These are phyloP conservation scores for Polyporus arcularius DNA, from an alignment of 768 basidiomycete genomes.

Conservation along the genomic window DNA sequence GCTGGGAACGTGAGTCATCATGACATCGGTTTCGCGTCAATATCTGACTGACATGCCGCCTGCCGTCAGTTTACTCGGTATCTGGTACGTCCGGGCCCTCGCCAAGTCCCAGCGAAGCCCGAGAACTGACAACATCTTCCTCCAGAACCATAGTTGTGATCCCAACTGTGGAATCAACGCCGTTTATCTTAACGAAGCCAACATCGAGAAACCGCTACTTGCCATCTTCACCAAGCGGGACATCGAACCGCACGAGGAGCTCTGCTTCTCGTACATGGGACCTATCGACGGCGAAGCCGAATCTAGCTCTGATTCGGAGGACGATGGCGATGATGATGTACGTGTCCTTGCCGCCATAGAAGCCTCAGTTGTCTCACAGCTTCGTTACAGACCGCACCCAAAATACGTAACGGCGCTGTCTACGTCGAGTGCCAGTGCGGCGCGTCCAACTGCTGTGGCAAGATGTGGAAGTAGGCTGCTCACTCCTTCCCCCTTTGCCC, in stretches of 20 bases:
- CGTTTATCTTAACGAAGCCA: slow-evolving; percentile 77
- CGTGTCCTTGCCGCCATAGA: not conserved
- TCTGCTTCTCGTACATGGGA: slow-evolving; percentile 78
- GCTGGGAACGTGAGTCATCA: slow-evolving; percentile 69
- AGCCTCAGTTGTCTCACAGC: not conserved
- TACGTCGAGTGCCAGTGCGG: slow-evolving; percentile 54
- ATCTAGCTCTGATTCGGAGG: not conserved
- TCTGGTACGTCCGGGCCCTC: slow-evolving; percentile 50
- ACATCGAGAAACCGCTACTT: slow-evolving; percentile 68
- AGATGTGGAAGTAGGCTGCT: slow-evolving; percentile 30
- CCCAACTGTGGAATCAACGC: slow-evolving; percentile 78
- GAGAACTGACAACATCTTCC: not conserved
- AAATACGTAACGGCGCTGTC: slow-evolving; percentile 37
- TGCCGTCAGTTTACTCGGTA: slow-evolving; percentile 82
- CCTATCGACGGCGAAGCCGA: slow-evolving; percentile 35
- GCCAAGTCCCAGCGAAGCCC: not conserved
- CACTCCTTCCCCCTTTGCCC: not conserved
- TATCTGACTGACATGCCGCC: not conserved
- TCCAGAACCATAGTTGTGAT: slow-evolving; percentile 88
- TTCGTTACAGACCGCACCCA: not conserved
- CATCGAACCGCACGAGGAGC: slow-evolving; percentile 65
- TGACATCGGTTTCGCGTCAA: not conserved
- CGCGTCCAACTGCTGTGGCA: slow-evolving; percentile 50
- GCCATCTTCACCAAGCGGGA: slow-evolving; percentile 67
- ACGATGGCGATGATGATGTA: slow-evolving; percentile 6